Evolutionary conservation across 2,329 filamentous ascomycete genomes (phyloP), one percentile per base, ranked within the genome.

Genomic region (Trichoderma atrobrunneum): DNA sequence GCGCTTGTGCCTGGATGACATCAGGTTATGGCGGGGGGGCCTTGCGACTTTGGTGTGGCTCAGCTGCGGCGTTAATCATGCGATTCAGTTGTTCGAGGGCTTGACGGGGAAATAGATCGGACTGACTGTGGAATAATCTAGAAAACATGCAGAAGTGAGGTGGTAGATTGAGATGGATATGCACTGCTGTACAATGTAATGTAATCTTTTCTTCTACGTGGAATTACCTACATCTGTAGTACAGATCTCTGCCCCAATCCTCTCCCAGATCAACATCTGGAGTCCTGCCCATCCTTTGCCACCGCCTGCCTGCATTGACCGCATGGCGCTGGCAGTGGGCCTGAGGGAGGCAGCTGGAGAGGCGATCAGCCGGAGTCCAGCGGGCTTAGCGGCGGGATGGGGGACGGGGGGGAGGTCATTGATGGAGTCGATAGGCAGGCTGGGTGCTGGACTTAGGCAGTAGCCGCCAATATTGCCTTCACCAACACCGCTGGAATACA

Each of bases 1-100:
- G 66, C 71, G 60, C 66, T 65, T 70, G 70, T 68, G 63, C 70
- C 70, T 60, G 62, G 70, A 72, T 72, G 71, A 72, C 71, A 72
- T 72, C 71, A 72, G 62, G 36, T 36, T 26, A 36, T 16, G 48
- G 51, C 24, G 63, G 59, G 32, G 28, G n/a, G 56, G 24, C 61
- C 12, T 51, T 24, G 48, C 28, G 57, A 21, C 30, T 62, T 36
- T 39, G 11, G 18, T 60, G 48, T 39, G 63, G 48, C 48, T 72
- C 62, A 60, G 56, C 70, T 54, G 51, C n/a, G 51, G 36, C 21
- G 30, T 24, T 57, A 32, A 60, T 56, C n/a, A 26, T 18, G 32
- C 32, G 18, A 30, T 10, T 54, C 39, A 43, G 21, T 54, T 2
- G 21, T 2, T 24, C n/a, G 2, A 54, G 21, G n/a, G 10, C 18